Evolutionary conservation across 2,329 filamentous ascomycete genomes (phyloP), one percentile per base, ranked within the genome.

Genomic region (Gaeumannomyces tritici): DNA sequence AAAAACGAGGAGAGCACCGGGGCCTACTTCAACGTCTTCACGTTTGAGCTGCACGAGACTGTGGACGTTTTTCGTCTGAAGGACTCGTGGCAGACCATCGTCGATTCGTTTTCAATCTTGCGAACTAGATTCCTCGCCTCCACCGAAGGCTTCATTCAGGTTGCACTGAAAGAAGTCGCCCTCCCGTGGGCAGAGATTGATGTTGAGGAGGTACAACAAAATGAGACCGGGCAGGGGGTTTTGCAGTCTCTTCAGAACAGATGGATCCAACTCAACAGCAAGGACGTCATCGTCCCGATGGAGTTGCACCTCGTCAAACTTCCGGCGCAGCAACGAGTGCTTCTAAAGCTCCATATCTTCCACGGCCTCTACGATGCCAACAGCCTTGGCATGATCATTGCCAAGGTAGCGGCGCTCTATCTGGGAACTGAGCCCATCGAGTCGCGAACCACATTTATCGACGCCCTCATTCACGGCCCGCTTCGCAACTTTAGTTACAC

Each of bases 341-440:
- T 79, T 0, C 73, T 96, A 35, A 74, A 80, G 2, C 69, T 96
- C 2, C 82, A 89, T 57, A 86, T 96, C 0, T 96, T 96, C 73
- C 93, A 97, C 71, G 91, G 84, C 0, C 73, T 96, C 0, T 97
- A 97, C 68, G 93, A 97, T 73, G 93, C 91, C 1, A 88, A 83
- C 66, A 93, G 91, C 64, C 81, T 96, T 54, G 80, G 82, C 1
- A 72, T 91, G 28, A 79, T 96, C 54, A 79, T 96, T 26, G 71
- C 82, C 3, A 74, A 80, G 26, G 77, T 96, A 3, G 74, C 76
- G 31, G 68, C 75, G 3, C 74, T 79, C 5, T 91, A 90, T 67
- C 66, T 69, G 1, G 47, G 21, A 69, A 69, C 0, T 55, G 65
- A 3, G 24, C 65, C 55, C 3, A 61, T 61, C 3, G 28, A 68